Conservation (phyloP, 495 filamentous ascomycete species). For the Schizothecium vesticola region DNA sequence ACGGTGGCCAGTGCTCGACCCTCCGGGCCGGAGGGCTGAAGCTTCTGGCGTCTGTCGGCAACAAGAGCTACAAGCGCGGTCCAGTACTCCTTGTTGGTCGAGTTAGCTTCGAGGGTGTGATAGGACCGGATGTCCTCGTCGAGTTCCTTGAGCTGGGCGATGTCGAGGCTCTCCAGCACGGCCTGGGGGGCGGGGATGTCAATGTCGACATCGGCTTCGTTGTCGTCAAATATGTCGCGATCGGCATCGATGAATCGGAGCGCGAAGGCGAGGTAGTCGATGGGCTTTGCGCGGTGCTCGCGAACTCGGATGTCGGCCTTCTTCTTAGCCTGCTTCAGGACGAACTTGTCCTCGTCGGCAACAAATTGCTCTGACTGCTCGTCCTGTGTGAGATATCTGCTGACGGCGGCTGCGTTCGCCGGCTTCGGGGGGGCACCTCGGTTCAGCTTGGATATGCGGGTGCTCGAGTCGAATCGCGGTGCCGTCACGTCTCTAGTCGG, state of each 20-base stretch:
- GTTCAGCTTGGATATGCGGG: constrained; percentile 40
- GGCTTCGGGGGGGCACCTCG: constrained; percentile 28
- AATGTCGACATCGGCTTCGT: constrained; percentile 64
- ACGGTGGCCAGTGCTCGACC: constrained; percentile 76
- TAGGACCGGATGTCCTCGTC: constrained; percentile 86
- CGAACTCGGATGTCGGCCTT: constrained; percentile 96
- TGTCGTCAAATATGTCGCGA: constrained; percentile 72
- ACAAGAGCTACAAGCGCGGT: constrained; percentile 83
- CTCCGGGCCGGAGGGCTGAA: constrained; percentile 55
- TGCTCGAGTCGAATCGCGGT: constrained; percentile 40
- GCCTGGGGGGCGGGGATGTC: constrained; percentile 77
- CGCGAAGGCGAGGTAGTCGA: constrained; percentile 93
- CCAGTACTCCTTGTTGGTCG: constrained; percentile 83
- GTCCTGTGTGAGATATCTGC: constrained; percentile 48
- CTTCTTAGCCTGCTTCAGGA: constrained; percentile 95
- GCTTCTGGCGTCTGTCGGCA: constrained; percentile 64
- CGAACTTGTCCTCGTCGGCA: constrained; percentile 91
- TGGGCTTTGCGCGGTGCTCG: constrained; percentile 83
- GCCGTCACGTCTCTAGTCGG: constrained; percentile 37
- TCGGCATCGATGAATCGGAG: constrained; percentile 83
- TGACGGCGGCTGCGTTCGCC: constrained; percentile 16
- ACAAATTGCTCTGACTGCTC: constrained; percentile 81
- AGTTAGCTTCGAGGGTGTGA: constrained; percentile 69
- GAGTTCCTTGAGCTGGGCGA: constrained; percentile 66
- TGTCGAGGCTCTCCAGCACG: constrained; percentile 69